phyloP scores from a whole-genome alignment of 345 rosid species.

The Lepidium sativum region DNA sequence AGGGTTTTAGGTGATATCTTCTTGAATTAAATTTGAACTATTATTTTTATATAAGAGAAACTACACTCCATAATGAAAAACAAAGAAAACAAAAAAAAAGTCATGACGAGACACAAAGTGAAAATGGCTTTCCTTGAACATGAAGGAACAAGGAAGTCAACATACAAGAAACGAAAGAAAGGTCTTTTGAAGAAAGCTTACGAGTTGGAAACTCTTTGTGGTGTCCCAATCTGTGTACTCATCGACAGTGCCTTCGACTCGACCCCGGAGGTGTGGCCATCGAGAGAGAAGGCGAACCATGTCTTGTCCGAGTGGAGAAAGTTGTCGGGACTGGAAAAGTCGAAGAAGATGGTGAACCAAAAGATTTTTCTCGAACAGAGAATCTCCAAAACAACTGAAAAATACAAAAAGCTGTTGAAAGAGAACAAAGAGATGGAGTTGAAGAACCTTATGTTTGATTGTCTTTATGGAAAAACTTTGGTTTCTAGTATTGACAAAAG shows the following conservation, averaged over 20 bases:
- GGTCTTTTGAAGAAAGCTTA: slow-evolving; percentile 57
- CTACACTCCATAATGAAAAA: background rate
- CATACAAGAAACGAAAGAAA: slow-evolving; percentile 55
- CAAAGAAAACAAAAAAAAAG: background rate
- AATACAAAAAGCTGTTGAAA: background rate
- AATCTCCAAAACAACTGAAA: slow-evolving; percentile 1
- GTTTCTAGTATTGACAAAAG: background rate
- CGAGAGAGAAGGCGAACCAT: background rate
- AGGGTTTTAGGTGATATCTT: background rate
- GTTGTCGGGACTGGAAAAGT: slow-evolving; percentile 4
- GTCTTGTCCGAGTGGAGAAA: background rate
- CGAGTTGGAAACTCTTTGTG: slow-evolving; percentile 57
- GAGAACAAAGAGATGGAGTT: slow-evolving; percentile 26
- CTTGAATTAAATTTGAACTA: background rate
- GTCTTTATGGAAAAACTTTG: background rate
- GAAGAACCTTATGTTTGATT: slow-evolving; percentile 20
- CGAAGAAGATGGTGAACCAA: slow-evolving; percentile 28
- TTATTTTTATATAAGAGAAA: background rate
- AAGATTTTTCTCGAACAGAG: slow-evolving; percentile 20
- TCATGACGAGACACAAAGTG: slow-evolving; percentile 57
- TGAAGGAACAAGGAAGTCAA: slow-evolving; percentile 44
- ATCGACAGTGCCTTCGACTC: slow-evolving; percentile 31
- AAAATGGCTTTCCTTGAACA: slow-evolving; percentile 39
- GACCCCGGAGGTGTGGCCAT: slow-evolving; percentile 46
- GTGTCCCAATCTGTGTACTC: slow-evolving; percentile 39